Conservation (phyloP, 2,329 filamentous ascomycete genomes). For the Pyricularia pennisetigena region DNA sequence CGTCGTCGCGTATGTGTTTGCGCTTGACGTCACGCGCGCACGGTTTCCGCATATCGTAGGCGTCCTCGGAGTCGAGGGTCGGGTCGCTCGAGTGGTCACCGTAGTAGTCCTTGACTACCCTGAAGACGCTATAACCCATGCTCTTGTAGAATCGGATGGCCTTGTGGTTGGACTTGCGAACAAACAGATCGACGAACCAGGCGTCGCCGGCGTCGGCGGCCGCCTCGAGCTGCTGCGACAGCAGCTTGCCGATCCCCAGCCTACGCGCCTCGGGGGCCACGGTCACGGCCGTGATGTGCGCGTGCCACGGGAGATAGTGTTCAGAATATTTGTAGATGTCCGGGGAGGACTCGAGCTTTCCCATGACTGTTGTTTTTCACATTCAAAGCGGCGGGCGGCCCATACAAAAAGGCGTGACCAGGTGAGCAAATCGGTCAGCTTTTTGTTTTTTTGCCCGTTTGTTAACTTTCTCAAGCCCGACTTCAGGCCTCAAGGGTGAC, state of each 20-base stretch:
- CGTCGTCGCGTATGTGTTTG: constrained; percentile 70
- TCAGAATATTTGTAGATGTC: constrained; percentile 63
- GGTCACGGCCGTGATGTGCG: constrained; percentile 92
- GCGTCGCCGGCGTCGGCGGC: constrained; percentile 72
- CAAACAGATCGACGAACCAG: constrained; percentile 95
- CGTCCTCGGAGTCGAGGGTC: constrained; percentile 64
- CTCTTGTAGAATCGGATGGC: constrained; percentile 84
- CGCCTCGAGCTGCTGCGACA: constrained; percentile 74
- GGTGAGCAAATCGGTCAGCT: not conserved
- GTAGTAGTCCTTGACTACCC: constrained; percentile 86
- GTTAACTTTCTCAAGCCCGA: not conserved
- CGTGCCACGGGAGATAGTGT: constrained; percentile 98
- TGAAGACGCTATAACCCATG: constrained; percentile 86
- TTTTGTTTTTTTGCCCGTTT: not conserved
- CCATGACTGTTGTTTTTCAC: constrained; percentile 61
- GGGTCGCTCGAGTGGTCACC: constrained; percentile 67
- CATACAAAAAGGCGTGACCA: not conserved
- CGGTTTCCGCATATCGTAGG: constrained; percentile 93
- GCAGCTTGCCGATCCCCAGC: constrained; percentile 74
- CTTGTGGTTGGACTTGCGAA: constrained; percentile 76
- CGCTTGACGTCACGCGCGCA: constrained; percentile 68
- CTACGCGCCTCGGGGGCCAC: constrained; percentile 80
- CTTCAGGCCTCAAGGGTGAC: not conserved
- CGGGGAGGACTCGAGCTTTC: constrained; percentile 86
- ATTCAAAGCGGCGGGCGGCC: not conserved